Base-by-base conservation (phyloP, 176 grass and related monocot species). In the Carex cristatella region DNA sequence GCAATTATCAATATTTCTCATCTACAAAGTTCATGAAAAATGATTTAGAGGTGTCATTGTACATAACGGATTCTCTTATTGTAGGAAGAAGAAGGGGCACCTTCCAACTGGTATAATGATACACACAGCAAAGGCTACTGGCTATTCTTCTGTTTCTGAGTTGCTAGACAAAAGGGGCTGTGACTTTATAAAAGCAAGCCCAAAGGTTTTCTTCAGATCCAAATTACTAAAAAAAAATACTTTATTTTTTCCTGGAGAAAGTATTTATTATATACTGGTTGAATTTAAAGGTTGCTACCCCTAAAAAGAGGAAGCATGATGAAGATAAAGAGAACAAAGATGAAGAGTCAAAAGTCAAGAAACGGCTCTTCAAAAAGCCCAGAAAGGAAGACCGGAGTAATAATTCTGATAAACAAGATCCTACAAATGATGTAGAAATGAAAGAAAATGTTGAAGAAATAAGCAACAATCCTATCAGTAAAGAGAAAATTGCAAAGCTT, bases 81-180 rank as follows among this genome's bases (percentile, higher is more conserved):
- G 13, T 86, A 98, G 95, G 76, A 98, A 98, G 87, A 98, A 92
- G 85, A 98, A 89, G 19, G 95, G 95, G 10, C 76, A 95, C 78
- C 61, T 48, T 30, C 95, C 93, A 7, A 95, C 95, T 12, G 95
- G 95, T 6, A 95, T 98, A 49, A 80, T 98, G 71, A 84, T 92
- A 57, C 93, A 95, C 51, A 71, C 90, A 7, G 95, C 93, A 44
- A 98, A 98, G 85, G 93, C 95, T 79, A 93, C 93, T 3, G 95
- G 91, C 14, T 91, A 80, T 61, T 65, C 84, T 42, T 98, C 95
- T 16, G 95, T 98, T 61, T 89, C 79, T 86, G 88, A 98, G 56
- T 84, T 98, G 82, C 79, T 98, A 61, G 76, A 79, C 42, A 65
- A 87, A 23, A 91, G 85, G 14, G 87, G 92, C 35, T 51, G 54